Base-by-base conservation (phyloP, 2,329 filamentous ascomycete species). In the Pseudogymnoascus sp. region DNA sequence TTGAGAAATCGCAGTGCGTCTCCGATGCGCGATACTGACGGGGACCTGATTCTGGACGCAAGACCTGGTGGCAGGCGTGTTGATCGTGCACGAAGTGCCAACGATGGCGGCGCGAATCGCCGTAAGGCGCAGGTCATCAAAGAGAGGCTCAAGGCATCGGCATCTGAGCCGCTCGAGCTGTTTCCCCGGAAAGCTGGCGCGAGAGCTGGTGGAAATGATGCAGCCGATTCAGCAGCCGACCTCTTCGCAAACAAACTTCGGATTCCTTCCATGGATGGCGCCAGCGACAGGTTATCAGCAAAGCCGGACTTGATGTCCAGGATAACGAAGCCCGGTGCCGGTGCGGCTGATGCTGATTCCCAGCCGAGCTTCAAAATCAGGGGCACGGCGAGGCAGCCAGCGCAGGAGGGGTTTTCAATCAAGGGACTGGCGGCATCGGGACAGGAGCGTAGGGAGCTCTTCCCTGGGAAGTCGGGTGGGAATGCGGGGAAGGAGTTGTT, bases 401-500 rank as follows among this genome's bases (percentile, higher is more conserved):
- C 74, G 12, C 76, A 78, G 31, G 76, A 76, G 23, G 84, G 81
- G 0, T 81, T 90, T 65, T 78, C 80, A 10, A 91, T 91, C 72
- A 91, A 89, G 70, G 89, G 88, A 2, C 77, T 79, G 2, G 84
- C 83, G 10, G 87, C 87, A 2, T 77, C 78, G 1, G 74, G 74
- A 5, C 77, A 75, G 68, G 78, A 69, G 6, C 81, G 80, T 2
- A 86, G 83, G 66, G 89, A 92, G 72, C 73, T 92, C 19, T 91
- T 91, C 68, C 88, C 88, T 0, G 79, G 80, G 14, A 88, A 84
- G 66, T 82, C 85, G 49, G 78, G 77, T 26, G 72, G 66, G 66
- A 90, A 90, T 70, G 75, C 81, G 2, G 84, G 83, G 59, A 91
- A 89, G 73, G 89, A 92, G 71, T 73, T 91, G 14, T 89, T 91